Evolutionary conservation across 1,284 basidiomycete genomes (phyloP).

Genomic region (Moesziomyces parantarcticus): DNA sequence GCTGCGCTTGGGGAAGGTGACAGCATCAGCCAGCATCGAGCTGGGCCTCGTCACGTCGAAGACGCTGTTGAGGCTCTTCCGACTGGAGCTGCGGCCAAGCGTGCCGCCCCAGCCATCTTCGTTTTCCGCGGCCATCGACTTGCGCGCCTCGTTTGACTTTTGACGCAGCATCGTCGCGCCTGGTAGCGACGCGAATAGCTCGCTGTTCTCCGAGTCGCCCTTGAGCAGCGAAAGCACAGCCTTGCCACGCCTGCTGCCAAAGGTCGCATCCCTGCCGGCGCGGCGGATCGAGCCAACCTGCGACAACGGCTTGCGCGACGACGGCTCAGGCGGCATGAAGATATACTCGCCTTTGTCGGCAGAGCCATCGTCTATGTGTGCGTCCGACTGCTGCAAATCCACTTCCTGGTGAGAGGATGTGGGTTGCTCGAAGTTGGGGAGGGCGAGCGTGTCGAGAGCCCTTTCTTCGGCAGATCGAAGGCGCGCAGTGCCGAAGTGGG

Average conservation of each 20-base stretch:
- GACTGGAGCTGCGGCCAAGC: slow-evolving; percentile 24
- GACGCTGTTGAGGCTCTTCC: slow-evolving; percentile 24
- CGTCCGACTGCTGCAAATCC: not conserved
- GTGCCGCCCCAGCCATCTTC: slow-evolving; percentile 53
- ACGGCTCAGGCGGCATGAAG: slow-evolving; percentile 14
- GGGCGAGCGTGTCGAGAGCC: slow-evolving; percentile 4
- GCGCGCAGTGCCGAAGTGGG: slow-evolving; percentile 42
- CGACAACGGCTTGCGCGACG: not conserved
- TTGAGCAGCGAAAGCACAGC: slow-evolving; percentile 35
- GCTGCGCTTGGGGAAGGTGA: slow-evolving; percentile 9
- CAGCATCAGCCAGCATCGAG: too few species aligned
- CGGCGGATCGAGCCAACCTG: slow-evolving; percentile 21
- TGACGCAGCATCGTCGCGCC: slow-evolving; percentile 31
- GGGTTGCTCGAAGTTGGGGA: slow-evolving; percentile 13
- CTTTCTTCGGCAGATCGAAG: slow-evolving; percentile 21
- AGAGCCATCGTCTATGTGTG: not conserved
- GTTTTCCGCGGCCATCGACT: slow-evolving; percentile 15
- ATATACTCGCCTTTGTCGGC: slow-evolving; percentile 23
- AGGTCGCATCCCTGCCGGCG: slow-evolving; percentile 26
- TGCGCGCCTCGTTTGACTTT: slow-evolving; percentile 1
- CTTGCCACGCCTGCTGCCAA: slow-evolving; percentile 48
- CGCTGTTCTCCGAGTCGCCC: slow-evolving; percentile 8
- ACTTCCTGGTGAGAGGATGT: not conserved
- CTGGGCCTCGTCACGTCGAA: slow-evolving; percentile 6
- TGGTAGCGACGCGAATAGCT: slow-evolving; percentile 27